phyloP scores from a whole-genome alignment of 2,329 filamentous ascomycete species.

The Diaporthe sp. region DNA sequence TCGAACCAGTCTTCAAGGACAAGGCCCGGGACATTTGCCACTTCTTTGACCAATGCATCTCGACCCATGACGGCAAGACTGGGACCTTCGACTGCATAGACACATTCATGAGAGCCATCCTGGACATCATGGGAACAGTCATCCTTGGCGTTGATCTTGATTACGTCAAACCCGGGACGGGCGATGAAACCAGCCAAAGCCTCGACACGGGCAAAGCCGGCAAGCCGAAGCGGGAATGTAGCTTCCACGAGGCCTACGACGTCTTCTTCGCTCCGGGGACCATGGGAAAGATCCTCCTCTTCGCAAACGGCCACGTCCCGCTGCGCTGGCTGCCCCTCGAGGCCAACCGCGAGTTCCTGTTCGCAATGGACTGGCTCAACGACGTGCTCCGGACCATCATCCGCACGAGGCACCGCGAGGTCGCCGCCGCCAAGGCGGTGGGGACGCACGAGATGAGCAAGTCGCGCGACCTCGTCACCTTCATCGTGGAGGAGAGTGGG shows the following conservation, averaged over 20 bases:
- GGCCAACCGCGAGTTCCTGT: conserved; percentile 51
- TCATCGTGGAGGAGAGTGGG: conserved; percentile 42
- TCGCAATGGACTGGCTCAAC: conserved; percentile 46
- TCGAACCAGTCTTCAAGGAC: conserved; percentile 49
- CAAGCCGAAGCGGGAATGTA: background rate
- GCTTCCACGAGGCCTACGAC: conserved; percentile 45
- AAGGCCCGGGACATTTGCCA: conserved; percentile 45
- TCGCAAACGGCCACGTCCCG: conserved; percentile 41
- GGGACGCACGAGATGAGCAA: conserved; percentile 33
- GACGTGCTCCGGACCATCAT: conserved; percentile 47
- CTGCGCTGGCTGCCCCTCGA: conserved; percentile 48
- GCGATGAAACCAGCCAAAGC: background rate
- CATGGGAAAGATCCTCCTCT: conserved; percentile 43
- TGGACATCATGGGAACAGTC: conserved; percentile 48
- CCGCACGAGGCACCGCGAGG: conserved; percentile 41
- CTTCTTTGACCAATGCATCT: conserved; percentile 44
- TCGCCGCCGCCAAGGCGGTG: conserved; percentile 40
- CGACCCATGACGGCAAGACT: background rate
- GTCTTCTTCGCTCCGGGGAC: conserved; percentile 44
- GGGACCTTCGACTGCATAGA: conserved; percentile 19
- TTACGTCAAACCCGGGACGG: conserved; percentile 3
- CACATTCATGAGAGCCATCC: conserved; percentile 44
- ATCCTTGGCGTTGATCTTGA: conserved; percentile 47
- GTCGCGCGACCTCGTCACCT: conserved; percentile 41
- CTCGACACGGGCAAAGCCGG: background rate